Percentiles rank a stretch among this genome's conserved stretches.
Evolutionary conservation across 345 rosid species (phyloP).

Genomic region (Microthlaspi erraticum): DNA sequence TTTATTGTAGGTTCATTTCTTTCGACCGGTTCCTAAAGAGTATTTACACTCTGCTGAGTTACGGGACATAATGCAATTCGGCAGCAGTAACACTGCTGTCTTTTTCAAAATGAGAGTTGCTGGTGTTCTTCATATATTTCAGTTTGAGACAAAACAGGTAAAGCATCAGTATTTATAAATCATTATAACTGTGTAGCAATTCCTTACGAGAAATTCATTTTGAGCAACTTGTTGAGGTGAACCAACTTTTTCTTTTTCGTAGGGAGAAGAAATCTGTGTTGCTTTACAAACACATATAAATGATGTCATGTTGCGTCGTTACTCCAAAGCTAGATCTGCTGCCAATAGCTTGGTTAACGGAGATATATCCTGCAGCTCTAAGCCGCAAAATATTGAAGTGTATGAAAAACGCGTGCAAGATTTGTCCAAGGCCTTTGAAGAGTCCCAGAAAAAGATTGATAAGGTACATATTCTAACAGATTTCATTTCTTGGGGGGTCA

Average conservation of each 20-base stretch:
- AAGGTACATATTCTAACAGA: slow-evolving; percentile 51
- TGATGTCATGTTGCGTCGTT: slow-evolving; percentile 98
- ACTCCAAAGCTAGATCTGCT: slow-evolving; percentile 85
- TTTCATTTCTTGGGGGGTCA: slow-evolving; percentile 7
- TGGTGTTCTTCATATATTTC: slow-evolving; percentile 96
- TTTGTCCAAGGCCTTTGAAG: slow-evolving; percentile 76
- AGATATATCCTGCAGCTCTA: slow-evolving; percentile 64
- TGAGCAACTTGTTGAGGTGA: slow-evolving; percentile 21
- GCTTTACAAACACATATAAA: slow-evolving; percentile 99
- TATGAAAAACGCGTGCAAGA: slow-evolving; percentile 81
- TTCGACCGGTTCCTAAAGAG: slow-evolving; percentile 97
- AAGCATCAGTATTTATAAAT: slow-evolving; percentile 7
- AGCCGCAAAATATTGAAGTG: slow-evolving; percentile 61
- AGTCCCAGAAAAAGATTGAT: slow-evolving; percentile 69
- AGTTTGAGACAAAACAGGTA: slow-evolving; percentile 99
- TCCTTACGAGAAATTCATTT: neutral
- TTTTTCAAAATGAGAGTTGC: slow-evolving; percentile 99
- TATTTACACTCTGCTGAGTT: slow-evolving; percentile 94
- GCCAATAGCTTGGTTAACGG: slow-evolving; percentile 70
- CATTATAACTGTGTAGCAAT: neutral
- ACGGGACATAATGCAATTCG: slow-evolving; percentile 99
- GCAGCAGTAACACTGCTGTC: slow-evolving; percentile 97
- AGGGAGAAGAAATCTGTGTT: slow-evolving; percentile 99
- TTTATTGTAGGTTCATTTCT: slow-evolving; percentile 78
- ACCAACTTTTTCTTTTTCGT: slow-evolving; percentile 30